These are phyloP conservation scores for Ilex paraguariensis DNA, from an alignment of 305 asterid genomes.

Conservation along the genomic window DNA sequence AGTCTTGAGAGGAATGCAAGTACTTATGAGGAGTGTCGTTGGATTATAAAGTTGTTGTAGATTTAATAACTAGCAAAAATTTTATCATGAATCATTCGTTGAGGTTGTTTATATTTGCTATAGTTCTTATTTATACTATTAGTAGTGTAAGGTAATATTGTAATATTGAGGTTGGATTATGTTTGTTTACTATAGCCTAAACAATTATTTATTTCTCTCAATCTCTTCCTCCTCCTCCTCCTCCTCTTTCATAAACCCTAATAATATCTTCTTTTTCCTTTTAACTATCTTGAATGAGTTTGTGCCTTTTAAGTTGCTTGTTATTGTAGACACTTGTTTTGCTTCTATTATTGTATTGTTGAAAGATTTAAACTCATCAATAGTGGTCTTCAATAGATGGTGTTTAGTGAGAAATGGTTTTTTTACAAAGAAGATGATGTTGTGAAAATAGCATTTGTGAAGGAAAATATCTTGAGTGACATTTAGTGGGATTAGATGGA, in stretches of 20 bases:
- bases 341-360: slow-evolving; percentile 5
- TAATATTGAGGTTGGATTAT: too few species aligned
- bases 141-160: too few species aligned
- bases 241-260: too few species aligned
- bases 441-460: not conserved
- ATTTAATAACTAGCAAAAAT: not conserved
- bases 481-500: slow-evolving; percentile 5
- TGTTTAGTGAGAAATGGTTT: not conserved
- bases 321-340: slow-evolving; percentile 7
- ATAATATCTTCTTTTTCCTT: too few species aligned
- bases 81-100: slow-evolving; percentile 9
- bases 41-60: slow-evolving; percentile 2
- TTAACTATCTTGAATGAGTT: slow-evolving; percentile 1
- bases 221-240: too few species aligned
- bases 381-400: slow-evolving; percentile 1
- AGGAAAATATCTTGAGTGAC: not conserved
- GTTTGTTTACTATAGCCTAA: too few species aligned
- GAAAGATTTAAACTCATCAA: slow-evolving; percentile 10
- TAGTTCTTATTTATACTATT: too few species aligned
- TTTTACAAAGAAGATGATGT: not conserved
- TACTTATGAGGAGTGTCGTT: slow-evolving; percentile 2
- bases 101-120: not conserved
- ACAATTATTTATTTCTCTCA: too few species aligned
- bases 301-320: not conserved
- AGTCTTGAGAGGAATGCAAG: not conserved